A percentile compares a stretch with the other conserved stretches of the same genome.
phyloP scores from a whole-genome alignment of 345 rosid genomes.

The Viola odorata region DNA sequence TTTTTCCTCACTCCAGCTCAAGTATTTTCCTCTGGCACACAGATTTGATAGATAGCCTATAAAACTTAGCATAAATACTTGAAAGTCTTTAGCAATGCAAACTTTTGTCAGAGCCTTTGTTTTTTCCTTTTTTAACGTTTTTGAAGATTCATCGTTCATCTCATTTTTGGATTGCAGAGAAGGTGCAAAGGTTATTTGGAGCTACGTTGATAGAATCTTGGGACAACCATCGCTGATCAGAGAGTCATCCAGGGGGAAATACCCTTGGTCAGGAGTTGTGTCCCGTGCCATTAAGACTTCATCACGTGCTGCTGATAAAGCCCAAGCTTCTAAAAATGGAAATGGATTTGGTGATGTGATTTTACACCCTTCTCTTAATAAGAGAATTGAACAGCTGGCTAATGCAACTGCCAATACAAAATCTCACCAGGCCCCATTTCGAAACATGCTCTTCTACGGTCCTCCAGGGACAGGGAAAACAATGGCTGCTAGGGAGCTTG shows the following conservation, averaged over 20 bases:
- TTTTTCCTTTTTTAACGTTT: too few species aligned
- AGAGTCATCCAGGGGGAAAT: slow-evolving; percentile 96
- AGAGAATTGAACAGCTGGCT: slow-evolving; percentile 80
- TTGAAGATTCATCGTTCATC: background rate
- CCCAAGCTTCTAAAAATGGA: slow-evolving; percentile 40
- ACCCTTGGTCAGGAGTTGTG: slow-evolving; percentile 86
- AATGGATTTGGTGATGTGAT: slow-evolving; percentile 94
- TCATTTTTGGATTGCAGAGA: slow-evolving; percentile 50
- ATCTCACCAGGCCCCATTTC: slow-evolving; percentile 88
- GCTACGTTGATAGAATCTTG: slow-evolving; percentile 91
- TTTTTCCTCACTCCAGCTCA: too few species aligned
- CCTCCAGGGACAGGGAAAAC: slow-evolving; percentile 99
- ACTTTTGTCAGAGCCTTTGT: too few species aligned
- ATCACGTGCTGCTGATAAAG: slow-evolving; percentile 41
- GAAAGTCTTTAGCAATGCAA: too few species aligned
- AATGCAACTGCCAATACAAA: slow-evolving; percentile 95
- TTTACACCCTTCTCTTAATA: slow-evolving; percentile 77
- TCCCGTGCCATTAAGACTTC: slow-evolving; percentile 42
- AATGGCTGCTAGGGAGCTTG: slow-evolving; percentile 96
- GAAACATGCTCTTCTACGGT: slow-evolving; percentile 94
- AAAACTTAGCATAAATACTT: too few species aligned
- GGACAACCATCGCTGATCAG: slow-evolving; percentile 98
- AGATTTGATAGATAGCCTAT: too few species aligned
- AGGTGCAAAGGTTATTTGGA: slow-evolving; percentile 98
- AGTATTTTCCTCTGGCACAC: too few species aligned